These are phyloP conservation scores for Dicorynia guianensis DNA, from an alignment of 306 rosid species.

Conservation along the genomic window DNA sequence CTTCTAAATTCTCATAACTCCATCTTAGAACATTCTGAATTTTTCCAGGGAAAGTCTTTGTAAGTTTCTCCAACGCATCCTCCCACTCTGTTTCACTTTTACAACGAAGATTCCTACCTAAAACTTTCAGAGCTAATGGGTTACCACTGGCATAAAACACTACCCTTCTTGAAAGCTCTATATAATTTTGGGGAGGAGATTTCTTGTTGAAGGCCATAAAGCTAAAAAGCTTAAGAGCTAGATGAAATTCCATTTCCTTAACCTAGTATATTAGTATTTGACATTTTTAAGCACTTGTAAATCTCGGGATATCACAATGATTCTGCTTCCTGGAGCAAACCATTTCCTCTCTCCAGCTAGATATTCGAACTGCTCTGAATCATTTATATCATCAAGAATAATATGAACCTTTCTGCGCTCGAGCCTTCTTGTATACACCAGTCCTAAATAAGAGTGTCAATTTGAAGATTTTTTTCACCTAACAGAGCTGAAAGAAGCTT, in stretches of 20 bases:
- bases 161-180: constrained; percentile 3
- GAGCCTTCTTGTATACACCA: no score
- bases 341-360: constrained; percentile 21
- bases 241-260: constrained; percentile 20
- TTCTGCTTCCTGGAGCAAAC: constrained; percentile 35
- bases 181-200: constrained; percentile 20
- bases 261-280: background rate
- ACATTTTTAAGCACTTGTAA: no score
- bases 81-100: constrained; percentile 38
- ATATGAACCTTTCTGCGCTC: no score
- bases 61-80: constrained; percentile 28
- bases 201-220: constrained; percentile 26
- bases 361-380: background rate
- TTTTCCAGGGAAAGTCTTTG: constrained; percentile 13
- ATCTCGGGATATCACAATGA: background rate
- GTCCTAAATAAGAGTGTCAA: no score
- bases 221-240: constrained; percentile 32
- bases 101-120: constrained; percentile 34
- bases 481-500: constrained; percentile 31
- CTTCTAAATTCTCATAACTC: constrained; percentile 41
- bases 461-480: background rate
- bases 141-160: constrained; percentile 35
- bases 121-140: constrained; percentile 43
- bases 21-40: constrained; percentile 37
- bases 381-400: no score